A percentile compares a stretch with the other conserved stretches of the same genome.
Conservation (phyloP, 2,329 filamentous ascomycete species). For the Microascus cirrosus region DNA sequence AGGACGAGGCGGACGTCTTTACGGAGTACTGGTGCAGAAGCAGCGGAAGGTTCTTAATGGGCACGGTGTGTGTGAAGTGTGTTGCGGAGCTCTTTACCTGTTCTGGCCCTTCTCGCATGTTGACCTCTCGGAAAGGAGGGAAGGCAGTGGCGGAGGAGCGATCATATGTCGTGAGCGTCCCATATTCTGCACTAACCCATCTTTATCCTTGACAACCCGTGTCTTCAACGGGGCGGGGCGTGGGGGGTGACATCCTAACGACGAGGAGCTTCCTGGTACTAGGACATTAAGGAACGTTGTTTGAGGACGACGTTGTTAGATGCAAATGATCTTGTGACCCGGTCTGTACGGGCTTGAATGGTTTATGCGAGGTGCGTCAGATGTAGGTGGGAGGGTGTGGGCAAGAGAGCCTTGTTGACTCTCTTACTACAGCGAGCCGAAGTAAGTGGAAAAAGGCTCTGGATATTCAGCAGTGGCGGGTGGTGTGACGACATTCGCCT, state of each 20-base stretch:
- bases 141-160: no score
- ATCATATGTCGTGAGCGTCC: no score
- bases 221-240: neutral
- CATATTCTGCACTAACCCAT: no score
- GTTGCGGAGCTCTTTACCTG: neutral
- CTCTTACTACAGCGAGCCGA: no score
- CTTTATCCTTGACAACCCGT: no score
- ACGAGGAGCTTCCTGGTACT: neutral
- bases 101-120: no score
- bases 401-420: no score
- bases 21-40: neutral
- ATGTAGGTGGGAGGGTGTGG: neutral
- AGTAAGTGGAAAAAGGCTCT: neutral
- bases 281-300: neutral
- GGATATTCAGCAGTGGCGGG: neutral
- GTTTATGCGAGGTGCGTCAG: neutral
- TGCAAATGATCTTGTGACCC: neutral
- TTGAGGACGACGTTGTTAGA: neutral
- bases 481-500: neutral
- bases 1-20: neutral
- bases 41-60: neutral
- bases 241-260: neutral
- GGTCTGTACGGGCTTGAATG: neutral
- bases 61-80: neutral
- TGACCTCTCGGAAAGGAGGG: no score